Conservation (phyloP, 2,329 filamentous ascomycete species). For the Neospermospora avenae region DNA sequence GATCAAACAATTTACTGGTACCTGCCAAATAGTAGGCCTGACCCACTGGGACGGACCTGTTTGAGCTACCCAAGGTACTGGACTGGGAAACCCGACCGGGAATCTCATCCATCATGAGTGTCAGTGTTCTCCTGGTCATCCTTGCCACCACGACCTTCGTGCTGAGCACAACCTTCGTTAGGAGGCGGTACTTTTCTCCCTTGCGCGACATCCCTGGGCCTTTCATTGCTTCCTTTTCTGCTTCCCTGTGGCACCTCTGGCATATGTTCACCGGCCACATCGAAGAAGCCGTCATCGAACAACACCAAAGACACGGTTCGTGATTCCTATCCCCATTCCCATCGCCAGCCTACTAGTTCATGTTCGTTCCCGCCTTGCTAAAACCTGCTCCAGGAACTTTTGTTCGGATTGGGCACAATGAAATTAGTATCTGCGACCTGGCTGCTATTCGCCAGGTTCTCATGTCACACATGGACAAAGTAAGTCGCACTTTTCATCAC, state of each 20-base stretch:
- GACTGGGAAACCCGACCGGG: too few species aligned
- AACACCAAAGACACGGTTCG: conserved; percentile 41
- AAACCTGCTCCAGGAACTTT: conserved; percentile 35
- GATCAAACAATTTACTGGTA: too few species aligned
- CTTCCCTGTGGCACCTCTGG: conserved; percentile 39
- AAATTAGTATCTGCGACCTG: conserved; percentile 43
- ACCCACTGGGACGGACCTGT: too few species aligned
- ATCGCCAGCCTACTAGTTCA: neutral
- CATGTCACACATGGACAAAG: conserved; percentile 33
- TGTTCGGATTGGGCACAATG: conserved; percentile 42
- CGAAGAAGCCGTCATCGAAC: conserved; percentile 36
- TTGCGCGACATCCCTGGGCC: conserved; percentile 40
- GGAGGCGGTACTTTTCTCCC: conserved; percentile 10
- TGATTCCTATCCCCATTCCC: neutral
- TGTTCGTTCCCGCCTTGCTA: neutral
- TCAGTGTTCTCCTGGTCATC: conserved; percentile 6
- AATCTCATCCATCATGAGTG: neutral
- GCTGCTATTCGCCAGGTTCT: conserved; percentile 38
- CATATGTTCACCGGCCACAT: conserved; percentile 39
- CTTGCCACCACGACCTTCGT: neutral
- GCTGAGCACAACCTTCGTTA: neutral
- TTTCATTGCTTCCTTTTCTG: conserved; percentile 39
- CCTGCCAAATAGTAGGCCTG: too few species aligned
- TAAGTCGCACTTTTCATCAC: neutral
- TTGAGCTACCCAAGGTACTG: too few species aligned